Base-by-base conservation (phyloP, 331 rosid genomes). In the Pyrus hybrid region DNA sequence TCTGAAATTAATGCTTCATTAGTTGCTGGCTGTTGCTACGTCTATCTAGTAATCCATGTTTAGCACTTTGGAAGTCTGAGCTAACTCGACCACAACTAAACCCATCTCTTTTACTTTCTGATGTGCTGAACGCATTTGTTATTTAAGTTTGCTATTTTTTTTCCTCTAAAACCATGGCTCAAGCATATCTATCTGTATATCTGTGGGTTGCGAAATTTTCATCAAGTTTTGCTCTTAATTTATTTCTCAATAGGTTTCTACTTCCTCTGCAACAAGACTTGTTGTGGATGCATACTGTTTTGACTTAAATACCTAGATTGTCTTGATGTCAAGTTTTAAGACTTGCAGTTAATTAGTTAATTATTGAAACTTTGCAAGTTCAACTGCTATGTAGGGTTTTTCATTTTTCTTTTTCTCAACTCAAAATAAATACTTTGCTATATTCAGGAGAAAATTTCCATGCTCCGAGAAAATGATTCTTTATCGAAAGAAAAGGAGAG, bases 371-470 rank as follows among this genome's bases (percentile, higher is more conserved):
- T 62, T 63, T 63, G 26, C 35, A 2, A 33, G n/a, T 22, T 47
- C 43, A 28, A 9, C 32, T 28, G 1, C 32, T 2, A 33, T 47
- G 47, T 53, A 49, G 21, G 57, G 2, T 8, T 28, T 28, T n/a
- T 57, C 13, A 10, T 47, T 69, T 26, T 43, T 11, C 25, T 12
- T 70, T 47, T 37, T 26, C 28, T n/a, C 23, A 14, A n/a, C 33
- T 65, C 30, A 56, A 10, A 61, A 68, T 56, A 45, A 62, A 22
- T 35, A 22, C 28, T 28, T 6, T 71, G 56, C 14, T 28, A 62
- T 77, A 43, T 78, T 75, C 93, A 95, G 99, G 99, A 92, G 85
- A 95, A 92, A 82, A 35, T 92, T 79, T 82, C 91, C 65, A 82
- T 92, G 78, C 81, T 88, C 71, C 84, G 80, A 58, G 93, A 83